Conservation (phyloP, 148 eudicot genomes). For the Camellia granthamiana region DNA sequence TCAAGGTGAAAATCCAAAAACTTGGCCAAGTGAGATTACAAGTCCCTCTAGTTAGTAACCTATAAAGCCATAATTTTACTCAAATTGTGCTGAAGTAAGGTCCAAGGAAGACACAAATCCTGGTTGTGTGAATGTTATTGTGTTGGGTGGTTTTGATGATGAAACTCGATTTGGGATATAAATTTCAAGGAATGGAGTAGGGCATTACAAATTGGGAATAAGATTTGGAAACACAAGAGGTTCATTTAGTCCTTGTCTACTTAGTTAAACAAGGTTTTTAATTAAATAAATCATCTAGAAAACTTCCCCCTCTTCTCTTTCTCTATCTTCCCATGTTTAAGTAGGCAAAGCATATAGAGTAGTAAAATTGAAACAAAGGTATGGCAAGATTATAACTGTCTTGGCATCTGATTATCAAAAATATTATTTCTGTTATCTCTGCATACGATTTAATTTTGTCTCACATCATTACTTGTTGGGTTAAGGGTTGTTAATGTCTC, state of each 20-base stretch:
- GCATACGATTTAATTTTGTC: background rate
- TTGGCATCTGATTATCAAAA: background rate
- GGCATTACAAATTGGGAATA: too few relatives aligned
- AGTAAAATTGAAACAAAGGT: background rate
- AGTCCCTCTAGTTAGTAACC: too few relatives aligned
- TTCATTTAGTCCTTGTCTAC: slow-evolving; percentile 26
- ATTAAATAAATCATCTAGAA: background rate
- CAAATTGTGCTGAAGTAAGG: too few relatives aligned
- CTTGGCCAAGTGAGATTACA: too few relatives aligned
- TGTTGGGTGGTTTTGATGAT: too few relatives aligned
- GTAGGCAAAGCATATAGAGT: background rate
- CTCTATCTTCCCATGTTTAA: background rate
- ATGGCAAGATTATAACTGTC: background rate
- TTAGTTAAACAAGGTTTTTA: background rate
- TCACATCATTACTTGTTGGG: background rate
- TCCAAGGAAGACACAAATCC: too few relatives aligned
- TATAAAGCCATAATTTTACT: too few relatives aligned
- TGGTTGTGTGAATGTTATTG: too few relatives aligned
- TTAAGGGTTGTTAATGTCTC: background rate
- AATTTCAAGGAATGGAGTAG: too few relatives aligned
- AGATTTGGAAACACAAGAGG: slow-evolving; percentile 56
- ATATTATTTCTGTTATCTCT: background rate
- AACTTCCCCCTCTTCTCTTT: background rate
- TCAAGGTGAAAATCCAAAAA: too few relatives aligned
- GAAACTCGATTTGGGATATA: too few relatives aligned